phyloP scores from a whole-genome alignment of 1,284 basidiomycete species.

The Heimioporus retisporus region DNA sequence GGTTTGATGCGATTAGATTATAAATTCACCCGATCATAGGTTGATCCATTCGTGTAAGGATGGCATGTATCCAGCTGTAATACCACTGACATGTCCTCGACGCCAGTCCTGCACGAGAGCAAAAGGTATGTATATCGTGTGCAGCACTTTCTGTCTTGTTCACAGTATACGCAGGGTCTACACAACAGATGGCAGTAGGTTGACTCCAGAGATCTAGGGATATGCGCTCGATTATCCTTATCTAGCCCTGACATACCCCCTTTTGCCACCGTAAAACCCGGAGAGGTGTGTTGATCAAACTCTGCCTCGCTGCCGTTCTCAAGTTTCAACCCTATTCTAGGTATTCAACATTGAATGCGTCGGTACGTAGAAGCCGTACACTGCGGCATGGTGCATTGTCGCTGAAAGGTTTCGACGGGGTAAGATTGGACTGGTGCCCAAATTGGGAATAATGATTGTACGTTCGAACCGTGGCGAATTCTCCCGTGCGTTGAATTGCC shows the following conservation, averaged over 20 bases:
- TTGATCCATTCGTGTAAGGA: slow-evolving; percentile 42
- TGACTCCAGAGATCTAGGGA: background rate
- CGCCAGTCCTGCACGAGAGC: slow-evolving; percentile 63
- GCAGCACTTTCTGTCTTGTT: background rate
- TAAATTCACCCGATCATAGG: slow-evolving; percentile 20
- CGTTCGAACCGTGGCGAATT: slow-evolving; percentile 30
- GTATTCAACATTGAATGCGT: slow-evolving; percentile 83
- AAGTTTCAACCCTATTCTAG: slow-evolving; percentile 38
- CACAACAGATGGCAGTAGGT: slow-evolving; percentile 83
- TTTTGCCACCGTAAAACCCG: slow-evolving; percentile 71
- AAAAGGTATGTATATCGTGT: slow-evolving; percentile 57
- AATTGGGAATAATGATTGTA: slow-evolving; percentile 80
- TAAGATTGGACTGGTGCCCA: slow-evolving; percentile 82
- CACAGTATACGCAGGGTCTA: slow-evolving; percentile 55
- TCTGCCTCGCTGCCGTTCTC: background rate
- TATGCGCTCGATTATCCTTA: slow-evolving; percentile 5
- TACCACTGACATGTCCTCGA: background rate
- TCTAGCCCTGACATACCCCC: slow-evolving; percentile 76
- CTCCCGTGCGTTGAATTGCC: background rate
- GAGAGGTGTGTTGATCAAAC: slow-evolving; percentile 53
- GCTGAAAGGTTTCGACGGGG: background rate
- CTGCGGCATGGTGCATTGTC: background rate
- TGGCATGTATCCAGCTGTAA: background rate
- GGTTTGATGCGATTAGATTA: background rate
- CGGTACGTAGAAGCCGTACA: slow-evolving; percentile 50